Evolutionary conservation across 768 basidiomycete species (phyloP).

Genomic region (Lactarius psammicola): DNA sequence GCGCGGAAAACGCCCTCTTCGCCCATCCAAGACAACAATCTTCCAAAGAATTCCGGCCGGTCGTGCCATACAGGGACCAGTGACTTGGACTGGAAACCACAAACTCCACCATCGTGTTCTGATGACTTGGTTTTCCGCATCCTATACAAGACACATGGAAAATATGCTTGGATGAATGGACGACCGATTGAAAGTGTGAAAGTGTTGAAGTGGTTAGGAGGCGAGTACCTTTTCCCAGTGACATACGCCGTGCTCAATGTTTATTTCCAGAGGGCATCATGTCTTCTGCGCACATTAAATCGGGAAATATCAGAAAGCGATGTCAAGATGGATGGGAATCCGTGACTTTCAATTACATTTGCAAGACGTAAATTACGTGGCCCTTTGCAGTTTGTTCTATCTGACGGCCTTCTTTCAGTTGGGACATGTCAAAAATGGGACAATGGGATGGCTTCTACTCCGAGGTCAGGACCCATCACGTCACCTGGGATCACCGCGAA

Average conservation of each 20-base stretch:
- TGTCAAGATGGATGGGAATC: conserved; percentile 4
- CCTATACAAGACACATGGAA: conserved; percentile 26
- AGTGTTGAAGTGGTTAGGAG: conserved; percentile 22
- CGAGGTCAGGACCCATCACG: conserved; percentile 35
- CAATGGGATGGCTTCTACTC: conserved; percentile 43
- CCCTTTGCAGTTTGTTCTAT: neutral
- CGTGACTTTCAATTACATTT: conserved; percentile 18
- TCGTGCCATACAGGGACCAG: neutral
- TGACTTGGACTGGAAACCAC: neutral
- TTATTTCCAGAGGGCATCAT: conserved; percentile 19
- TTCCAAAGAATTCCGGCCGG: neutral
- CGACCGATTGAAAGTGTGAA: conserved; percentile 18
- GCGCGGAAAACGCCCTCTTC: conserved; percentile 2
- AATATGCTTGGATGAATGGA: conserved; percentile 24
- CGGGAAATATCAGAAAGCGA: conserved; percentile 8
- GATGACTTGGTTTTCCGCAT: conserved; percentile 20
- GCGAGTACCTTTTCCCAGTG: neutral
- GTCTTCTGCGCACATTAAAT: conserved; percentile 26
- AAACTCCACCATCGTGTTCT: neutral
- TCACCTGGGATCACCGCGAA: conserved; percentile 1
- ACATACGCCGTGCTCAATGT: neutral
- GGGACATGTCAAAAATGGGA: conserved; percentile 35
- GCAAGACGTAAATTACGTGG: conserved; percentile 19
- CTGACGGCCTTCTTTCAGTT: conserved; percentile 31
- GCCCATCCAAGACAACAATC: neutral